phyloP scores from a whole-genome alignment of 768 basidiomycete species.

The Boletus sp. region DNA sequence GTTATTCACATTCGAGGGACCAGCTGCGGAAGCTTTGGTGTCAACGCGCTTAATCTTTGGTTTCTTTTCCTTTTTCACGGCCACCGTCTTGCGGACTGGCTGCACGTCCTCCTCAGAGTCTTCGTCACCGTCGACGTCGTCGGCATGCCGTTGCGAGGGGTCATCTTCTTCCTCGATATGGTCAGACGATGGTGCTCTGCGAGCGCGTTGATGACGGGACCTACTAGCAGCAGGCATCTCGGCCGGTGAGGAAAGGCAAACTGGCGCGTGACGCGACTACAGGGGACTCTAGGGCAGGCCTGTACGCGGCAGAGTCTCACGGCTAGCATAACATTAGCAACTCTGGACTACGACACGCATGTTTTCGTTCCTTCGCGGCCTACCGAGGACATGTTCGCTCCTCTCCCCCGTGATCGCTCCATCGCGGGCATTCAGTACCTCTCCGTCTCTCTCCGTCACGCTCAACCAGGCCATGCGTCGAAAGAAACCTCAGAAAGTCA shows the following conservation, averaged over 20 bases:
- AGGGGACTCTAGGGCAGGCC: slow-evolving; percentile 29
- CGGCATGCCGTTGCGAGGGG: slow-evolving; percentile 37
- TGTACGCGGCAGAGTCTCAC: slow-evolving; percentile 23
- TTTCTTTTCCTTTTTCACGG: slow-evolving; percentile 34
- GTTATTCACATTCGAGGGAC: slow-evolving; percentile 16
- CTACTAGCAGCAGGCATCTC: slow-evolving; percentile 35
- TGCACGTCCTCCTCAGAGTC: slow-evolving; percentile 36
- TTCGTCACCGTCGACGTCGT: slow-evolving; percentile 41
- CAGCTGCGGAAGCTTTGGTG: slow-evolving; percentile 16
- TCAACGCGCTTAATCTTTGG: slow-evolving; percentile 27
- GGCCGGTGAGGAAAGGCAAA: not conserved
- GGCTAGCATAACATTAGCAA: not conserved
- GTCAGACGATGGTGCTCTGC: slow-evolving; percentile 53
- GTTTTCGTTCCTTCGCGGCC: slow-evolving; percentile 27
- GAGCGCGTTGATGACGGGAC: slow-evolving; percentile 41
- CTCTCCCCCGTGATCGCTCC: not conserved
- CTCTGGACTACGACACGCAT: slow-evolving; percentile 8
- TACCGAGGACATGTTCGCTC: slow-evolving; percentile 23
- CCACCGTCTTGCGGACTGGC: slow-evolving; percentile 30
- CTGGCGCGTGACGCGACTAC: slow-evolving; percentile 21
- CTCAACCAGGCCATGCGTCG: slow-evolving; percentile 87
- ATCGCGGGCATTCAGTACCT: slow-evolving; percentile 60
- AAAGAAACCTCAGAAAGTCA: slow-evolving; percentile 54
- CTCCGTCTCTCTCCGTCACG: slow-evolving; percentile 59
- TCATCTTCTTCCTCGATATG: slow-evolving; percentile 56